Evolutionary conservation across 2,329 filamentous ascomycete genomes (phyloP), one percentile per base, ranked within the genome.

Genomic region (Raffaelea arxii): DNA sequence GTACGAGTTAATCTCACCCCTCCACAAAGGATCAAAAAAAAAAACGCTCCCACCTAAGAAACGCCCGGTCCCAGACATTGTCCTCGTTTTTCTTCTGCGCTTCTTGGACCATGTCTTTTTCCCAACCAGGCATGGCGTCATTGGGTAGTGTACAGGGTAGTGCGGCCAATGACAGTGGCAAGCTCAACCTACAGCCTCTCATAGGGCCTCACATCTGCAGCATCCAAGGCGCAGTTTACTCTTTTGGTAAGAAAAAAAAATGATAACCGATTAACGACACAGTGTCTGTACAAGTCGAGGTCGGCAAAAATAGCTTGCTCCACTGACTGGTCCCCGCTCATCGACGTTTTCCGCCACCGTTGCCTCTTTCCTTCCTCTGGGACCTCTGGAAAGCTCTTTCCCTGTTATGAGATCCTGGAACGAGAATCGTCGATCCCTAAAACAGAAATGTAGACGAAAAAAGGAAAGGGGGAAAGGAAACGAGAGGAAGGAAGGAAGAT

Each of bases 161-260:
- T 47, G 45, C 42, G 52, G 41, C 62, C 60, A 64, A 63, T 64
- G 39, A 52, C 47, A 51, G 59, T 52, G 44, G 50, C 27, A 38
- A 59, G 54, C 51, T 53, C 53, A 48, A 54, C 39, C 50, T 51
- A 46, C 56, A 43, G 52, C 47, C 53, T 60, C 59, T 58, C 52
- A 64, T 63, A 64, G 62, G 62, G 55, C 54, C 47, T 59, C 55
- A 48, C 51, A 57, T 58, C 60, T 63, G 62, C 61, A 61, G 53
- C 55, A 55, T 55, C 58, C 52, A 54, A 59, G 55, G 59, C 56
- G 53, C 53, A 53, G n/a, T 24, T 19, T 44, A 11, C 38, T 27
- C 35, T 25, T 12, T 23, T 16, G 32, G 30, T 18, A n/a, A 27
- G 46, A 10, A 23, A 19, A 14, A 41, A 41, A 41, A 23, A 14